Base-by-base conservation (phyloP, 345 rosid species). In the Tarenaya hassleriana region DNA sequence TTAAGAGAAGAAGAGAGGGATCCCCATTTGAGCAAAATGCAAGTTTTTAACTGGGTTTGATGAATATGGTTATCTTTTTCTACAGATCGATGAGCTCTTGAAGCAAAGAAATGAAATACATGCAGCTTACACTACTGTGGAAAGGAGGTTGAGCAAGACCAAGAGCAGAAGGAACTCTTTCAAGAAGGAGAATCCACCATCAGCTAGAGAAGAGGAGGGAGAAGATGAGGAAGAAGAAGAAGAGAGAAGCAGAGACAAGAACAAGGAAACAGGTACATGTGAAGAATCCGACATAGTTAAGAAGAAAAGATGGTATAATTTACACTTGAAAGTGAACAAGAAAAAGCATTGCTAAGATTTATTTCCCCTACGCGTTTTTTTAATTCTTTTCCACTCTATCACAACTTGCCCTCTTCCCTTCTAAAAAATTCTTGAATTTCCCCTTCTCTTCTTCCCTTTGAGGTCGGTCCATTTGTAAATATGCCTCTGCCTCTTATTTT, bases 21-120 rank as follows among this genome's bases (percentile, higher is more conserved):
- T 24, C 5, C 29, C 2, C 29, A 24, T 24, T 24, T 24, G 29
- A 17, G 50, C 17, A 21, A 40, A 21, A 40, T 51, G 34, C 18
- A 50, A 15, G 3, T 24, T 5, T 5, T 35, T 24, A 10, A 19
- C 16, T 24, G 2, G 2, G 49, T 8, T 41, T 7, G 57, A 38
- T 31, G 2, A 24, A 2, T 2, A 24, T n/a, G n/a, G n/a, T n/a
- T 51, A 17, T 41, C 8, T 19, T 37, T 21, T 44, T 49, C 38
- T 48, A 72, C 80, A 94, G 99, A 83, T 94, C 11, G 97, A 94
- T 44, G 88, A 74, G 77, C 95, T 94, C 43, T 75, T 94, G 46
- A 82, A 79, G 62, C 86, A 78, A 69, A 73, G 95, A 62, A 78
- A 77, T 56, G 91, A 80, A 60, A 83, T 88, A 35, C 99, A 83